Conservation (phyloP, 2,329 filamentous ascomycete species). For the Alternaria sp. region DNA sequence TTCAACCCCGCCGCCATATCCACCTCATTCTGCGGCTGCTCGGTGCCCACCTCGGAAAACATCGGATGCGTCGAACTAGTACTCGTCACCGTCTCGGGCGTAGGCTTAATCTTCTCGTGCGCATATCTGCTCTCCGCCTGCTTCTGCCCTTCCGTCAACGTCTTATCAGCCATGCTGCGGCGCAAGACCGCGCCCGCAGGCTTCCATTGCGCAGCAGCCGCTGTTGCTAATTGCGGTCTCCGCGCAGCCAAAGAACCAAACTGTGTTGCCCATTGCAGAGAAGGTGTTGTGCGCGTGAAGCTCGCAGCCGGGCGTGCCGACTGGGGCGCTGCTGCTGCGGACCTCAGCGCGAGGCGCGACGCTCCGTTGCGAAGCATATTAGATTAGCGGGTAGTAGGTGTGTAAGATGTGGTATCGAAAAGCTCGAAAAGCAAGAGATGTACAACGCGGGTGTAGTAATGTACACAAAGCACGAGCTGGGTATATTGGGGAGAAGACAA, state of each 20-base stretch:
- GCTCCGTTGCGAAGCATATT: constrained; percentile 55
- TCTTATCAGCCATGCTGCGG: constrained; percentile 50
- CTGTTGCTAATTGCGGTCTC: constrained; percentile 36
- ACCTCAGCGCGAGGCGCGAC: constrained; percentile 50
- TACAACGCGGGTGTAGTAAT: not conserved
- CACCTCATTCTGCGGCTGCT: constrained; percentile 44
- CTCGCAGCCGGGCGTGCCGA: constrained; percentile 37
- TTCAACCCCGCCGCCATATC: constrained; percentile 57
- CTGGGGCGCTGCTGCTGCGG: constrained; percentile 38
- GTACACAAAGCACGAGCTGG: not conserved
- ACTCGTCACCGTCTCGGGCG: constrained; percentile 66
- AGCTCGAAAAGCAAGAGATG: not conserved
- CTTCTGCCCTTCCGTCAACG: constrained; percentile 55
- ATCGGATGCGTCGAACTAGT: constrained; percentile 59
- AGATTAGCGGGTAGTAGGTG: not conserved
- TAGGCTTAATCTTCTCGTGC: constrained; percentile 62
- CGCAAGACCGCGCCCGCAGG: constrained; percentile 50
- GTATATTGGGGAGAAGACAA: constrained; percentile 13
- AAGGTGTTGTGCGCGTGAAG: constrained; percentile 26
- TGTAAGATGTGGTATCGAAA: not conserved
- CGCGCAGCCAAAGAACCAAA: constrained; percentile 49
- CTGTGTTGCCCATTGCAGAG: constrained; percentile 50
- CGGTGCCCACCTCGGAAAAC: constrained; percentile 47
- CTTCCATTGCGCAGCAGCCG: constrained; percentile 23
- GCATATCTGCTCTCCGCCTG: constrained; percentile 63